Conservation (phyloP, 306 rosid species). For the Acacia confusa region DNA sequence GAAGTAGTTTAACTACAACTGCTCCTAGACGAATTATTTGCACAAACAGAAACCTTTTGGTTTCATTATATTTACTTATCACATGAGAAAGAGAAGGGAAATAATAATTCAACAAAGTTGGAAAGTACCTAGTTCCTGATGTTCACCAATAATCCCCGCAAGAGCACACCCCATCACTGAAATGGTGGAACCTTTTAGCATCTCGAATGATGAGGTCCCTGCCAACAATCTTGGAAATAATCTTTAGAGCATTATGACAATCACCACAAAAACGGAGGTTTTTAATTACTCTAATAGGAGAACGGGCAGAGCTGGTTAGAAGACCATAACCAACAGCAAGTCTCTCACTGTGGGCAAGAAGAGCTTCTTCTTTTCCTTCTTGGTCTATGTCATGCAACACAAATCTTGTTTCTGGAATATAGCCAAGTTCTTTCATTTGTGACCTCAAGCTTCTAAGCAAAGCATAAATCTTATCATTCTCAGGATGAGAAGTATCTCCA, state of each 20-base stretch:
- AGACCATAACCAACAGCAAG: conserved; percentile 82
- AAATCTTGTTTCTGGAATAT: conserved; percentile 75
- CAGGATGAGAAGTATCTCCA: conserved; percentile 82
- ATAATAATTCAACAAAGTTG: background rate
- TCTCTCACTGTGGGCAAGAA: conserved; percentile 84
- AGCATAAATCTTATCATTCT: conserved; percentile 59
- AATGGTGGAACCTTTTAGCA: conserved; percentile 55
- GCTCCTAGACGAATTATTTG: background rate
- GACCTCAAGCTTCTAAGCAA: conserved; percentile 65
- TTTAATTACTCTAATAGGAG: conserved; percentile 73
- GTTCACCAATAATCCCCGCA: conserved; percentile 58
- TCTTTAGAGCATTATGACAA: conserved; percentile 50
- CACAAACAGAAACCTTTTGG: background rate
- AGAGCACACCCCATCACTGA: conserved; percentile 46
- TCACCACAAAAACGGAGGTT: conserved; percentile 75
- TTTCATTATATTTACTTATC: conserved; percentile 8
- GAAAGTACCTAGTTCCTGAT: conserved; percentile 29
- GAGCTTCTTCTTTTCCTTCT: conserved; percentile 82
- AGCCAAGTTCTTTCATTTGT: conserved; percentile 88
- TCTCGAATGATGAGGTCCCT: conserved; percentile 47
- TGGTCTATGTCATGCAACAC: conserved; percentile 86
- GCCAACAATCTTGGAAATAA: conserved; percentile 53
- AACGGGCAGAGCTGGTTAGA: conserved; percentile 59
- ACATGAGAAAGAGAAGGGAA: conserved; percentile 8
- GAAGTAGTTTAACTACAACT: background rate